phyloP scores from a whole-genome alignment of 805 yeast genomes.

The Yamadazyma nakazawae region DNA sequence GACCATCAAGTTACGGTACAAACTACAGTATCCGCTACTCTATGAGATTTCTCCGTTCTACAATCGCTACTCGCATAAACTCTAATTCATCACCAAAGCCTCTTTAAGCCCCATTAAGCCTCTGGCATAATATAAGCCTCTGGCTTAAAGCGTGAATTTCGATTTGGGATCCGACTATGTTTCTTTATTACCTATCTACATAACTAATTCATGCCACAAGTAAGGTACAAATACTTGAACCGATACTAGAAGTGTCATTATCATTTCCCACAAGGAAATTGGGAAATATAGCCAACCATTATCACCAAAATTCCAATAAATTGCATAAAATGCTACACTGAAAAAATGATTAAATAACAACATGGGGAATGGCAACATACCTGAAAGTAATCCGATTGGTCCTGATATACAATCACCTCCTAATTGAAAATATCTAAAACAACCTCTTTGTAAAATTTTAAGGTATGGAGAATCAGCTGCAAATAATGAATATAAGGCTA shows the following conservation, averaged over 20 bases:
- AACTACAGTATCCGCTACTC: too few relatives aligned
- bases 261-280: slow-evolving; percentile 63
- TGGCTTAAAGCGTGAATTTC: too few relatives aligned
- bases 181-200: background rate
- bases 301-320: slow-evolving; percentile 61
- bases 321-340: slow-evolving; percentile 83
- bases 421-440: slow-evolving; percentile 77
- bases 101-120: too few relatives aligned
- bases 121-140: too few relatives aligned
- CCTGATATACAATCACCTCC: slow-evolving; percentile 80
- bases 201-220: slow-evolving; percentile 48
- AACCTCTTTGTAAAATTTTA: slow-evolving; percentile 75
- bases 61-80: too few relatives aligned
- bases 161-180: too few relatives aligned
- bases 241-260: slow-evolving; percentile 71
- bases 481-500: slow-evolving; percentile 85
- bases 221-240: slow-evolving; percentile 77
- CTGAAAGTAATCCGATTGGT: slow-evolving; percentile 83
- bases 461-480: slow-evolving; percentile 77
- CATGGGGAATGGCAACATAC: slow-evolving; percentile 73
- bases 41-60: too few relatives aligned
- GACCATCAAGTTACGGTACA: too few relatives aligned
- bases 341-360: slow-evolving; percentile 81
- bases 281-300: slow-evolving; percentile 70
- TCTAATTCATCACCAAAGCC: too few relatives aligned